Evolutionary conservation across 208 protist genomes (phyloP), one percentile per base, ranked within the genome.

Genomic region (Crithidia fasciculata): DNA sequence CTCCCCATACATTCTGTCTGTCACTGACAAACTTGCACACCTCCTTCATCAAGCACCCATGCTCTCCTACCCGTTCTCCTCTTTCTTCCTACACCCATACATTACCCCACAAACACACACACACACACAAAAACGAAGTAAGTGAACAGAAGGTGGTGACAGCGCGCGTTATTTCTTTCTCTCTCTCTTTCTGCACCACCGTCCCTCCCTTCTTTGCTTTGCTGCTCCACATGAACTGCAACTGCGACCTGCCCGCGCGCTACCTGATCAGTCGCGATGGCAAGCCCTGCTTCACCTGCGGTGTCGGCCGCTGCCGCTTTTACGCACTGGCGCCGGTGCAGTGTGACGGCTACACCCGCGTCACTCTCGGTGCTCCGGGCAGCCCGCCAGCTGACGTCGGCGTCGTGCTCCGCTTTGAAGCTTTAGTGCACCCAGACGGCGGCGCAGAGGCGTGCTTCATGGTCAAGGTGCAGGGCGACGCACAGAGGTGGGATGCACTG

Each of bases 361-460:
- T 93, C 59, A 65, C 87, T 19, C 74, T 88, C 4, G 81, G 61
- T 12, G 52, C 77, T 6, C 74, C 74, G 2, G 74, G 74, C 16
- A 44, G 19, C 28, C 80, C 76, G 4, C 61, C 63, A 0, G 70
- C 69, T 3, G 83, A 91, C 19, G 52, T 37, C 10, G 71, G 69
- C 19, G 58, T 83, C 16, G 72, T 94, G 19, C 49, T 96, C 0
- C 86, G 89, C 44, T 94, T 92, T 66, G 92, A 96, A 76, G 89
- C 89, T 0, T 47, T 85, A 8, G 62, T 88, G 2, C 88, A 94
- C 80, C 89, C 92, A 10, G 63, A 62, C 6, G 74, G 69, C n/a
- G 70, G 74, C 43, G 69, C 76, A 19, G 71, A 72, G 47, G 80
- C 84, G 15, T 65, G 68, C 12, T 80, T 88, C 40, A 65, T 82